Evolutionary conservation across 2,329 filamentous ascomycete species (phyloP), one percentile per base, ranked within the genome.

Genomic region (Calonectria hawksworthii): DNA sequence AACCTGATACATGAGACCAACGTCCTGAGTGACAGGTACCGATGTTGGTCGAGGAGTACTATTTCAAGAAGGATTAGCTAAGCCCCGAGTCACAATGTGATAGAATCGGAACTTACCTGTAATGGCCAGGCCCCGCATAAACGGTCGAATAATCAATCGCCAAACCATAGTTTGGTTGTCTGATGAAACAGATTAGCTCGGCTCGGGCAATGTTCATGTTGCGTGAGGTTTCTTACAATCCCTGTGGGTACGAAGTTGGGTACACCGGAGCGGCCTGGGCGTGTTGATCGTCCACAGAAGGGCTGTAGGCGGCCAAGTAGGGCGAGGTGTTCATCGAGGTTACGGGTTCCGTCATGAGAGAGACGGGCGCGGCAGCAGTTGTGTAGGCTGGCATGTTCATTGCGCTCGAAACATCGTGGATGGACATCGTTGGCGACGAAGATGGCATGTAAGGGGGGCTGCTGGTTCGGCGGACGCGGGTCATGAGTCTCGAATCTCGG

Each of bases 401-500:
- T 44, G 85, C 82, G 84, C 82, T 74, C 79, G 86, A 81, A 84
- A 84, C 78, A 86, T 88, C 82, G 84, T 84, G 73, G 63, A 85
- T 78, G 9, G 78, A 66, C 77, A 84, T 83, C 6, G 76, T 64
- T 28, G 81, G 76, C 11, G 84, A 76, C 5, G 83, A 83, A 85
- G 87, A 79, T 82, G 85, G 75, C 85, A 82, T 61, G 84, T 88
- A 78, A 79, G 89, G 75, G 77, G 83, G 85, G 84, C 88, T 90
- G 81, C 87, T 88, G 38, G 87, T 86, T 68, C 91, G 88, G 76
- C 89, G 87, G 64, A 89, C 85, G 73, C 91, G 88, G 11, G 84
- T 82, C 4, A 87, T 86, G 21, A 89, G 82, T 81, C 93, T 93
- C 9, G 89, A 89, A 77, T 91, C 90, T 77, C 91, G 87, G 72